phyloP scores from a whole-genome alignment of 78 protist species.

The Dictyostelium capitatum region DNA sequence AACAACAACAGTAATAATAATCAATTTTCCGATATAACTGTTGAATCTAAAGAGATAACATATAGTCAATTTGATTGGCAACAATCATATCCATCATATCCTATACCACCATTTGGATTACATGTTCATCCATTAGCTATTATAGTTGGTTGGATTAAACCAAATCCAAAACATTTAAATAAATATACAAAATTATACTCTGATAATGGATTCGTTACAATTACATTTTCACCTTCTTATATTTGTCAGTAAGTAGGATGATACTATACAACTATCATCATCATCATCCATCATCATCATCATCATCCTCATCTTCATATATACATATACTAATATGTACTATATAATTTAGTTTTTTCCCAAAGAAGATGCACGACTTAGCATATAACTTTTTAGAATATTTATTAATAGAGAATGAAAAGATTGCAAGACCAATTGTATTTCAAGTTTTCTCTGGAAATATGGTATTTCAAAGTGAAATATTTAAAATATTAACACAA shows the following conservation, averaged over 20 bases:
- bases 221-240: constrained; percentile 42
- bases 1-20: not conserved
- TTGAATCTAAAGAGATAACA: not conserved
- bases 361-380: constrained; percentile 36
- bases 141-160: constrained; percentile 56
- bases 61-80: constrained; percentile 6
- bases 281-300: not conserved
- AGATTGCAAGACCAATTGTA: constrained; percentile 33
- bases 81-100: not conserved
- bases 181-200: constrained; percentile 33
- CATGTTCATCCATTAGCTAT: constrained; percentile 38
- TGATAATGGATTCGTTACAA: constrained; percentile 61
- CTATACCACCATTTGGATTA: constrained; percentile 53
- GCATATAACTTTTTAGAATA: constrained; percentile 29
- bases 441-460: constrained; percentile 74
- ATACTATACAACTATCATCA: not conserved
- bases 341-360: constrained; percentile 23
- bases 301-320: not conserved
- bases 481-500: constrained; percentile 32
- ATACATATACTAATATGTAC: not conserved
- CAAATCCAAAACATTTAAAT: constrained; percentile 20
- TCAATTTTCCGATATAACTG: not conserved
- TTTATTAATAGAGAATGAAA: not conserved
- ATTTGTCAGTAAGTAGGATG: constrained; percentile 34
- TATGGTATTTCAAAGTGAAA: constrained; percentile 39